Evolutionary conservation across 305 asterid species (phyloP), one percentile per base, ranked within the genome.

Genomic region (Petunia hybrid): DNA sequence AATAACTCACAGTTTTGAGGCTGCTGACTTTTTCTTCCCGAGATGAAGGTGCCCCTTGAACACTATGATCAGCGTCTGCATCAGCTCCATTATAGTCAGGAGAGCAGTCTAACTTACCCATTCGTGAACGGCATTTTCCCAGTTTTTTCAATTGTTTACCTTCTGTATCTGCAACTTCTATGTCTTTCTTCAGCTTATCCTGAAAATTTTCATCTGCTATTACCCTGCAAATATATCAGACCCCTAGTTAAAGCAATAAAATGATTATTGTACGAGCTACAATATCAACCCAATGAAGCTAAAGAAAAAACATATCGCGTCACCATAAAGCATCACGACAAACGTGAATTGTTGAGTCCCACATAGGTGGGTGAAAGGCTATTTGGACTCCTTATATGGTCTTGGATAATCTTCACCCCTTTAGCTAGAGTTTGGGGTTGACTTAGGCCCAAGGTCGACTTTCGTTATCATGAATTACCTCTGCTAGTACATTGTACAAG

Each of bases 21-120:
- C 98, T 96, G 97, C 98, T 93, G 85, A 91, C 97, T 96, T 96
- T 96, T 88, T 96, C 99, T 85, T 94, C 99, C n/a, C 99, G 97
- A 62, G 92, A 92, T 75, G 93, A 78, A 61, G 92, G 81, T 43
- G 85, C 82, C 70, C 97, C 97, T 82, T 89, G 98, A 80, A 89
- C 92, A 89, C 86, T 93, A 89, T 91, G 98, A 80, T 96, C 99
- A 73, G 83, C 89, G 56, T 96, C 98, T 84, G 86, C 86, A 81
- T 94, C 98, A 81, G 88, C 91, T 81, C 91, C 98, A 86, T 66
- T 82, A 13, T 90, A 91, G 76, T 96, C 99, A 79, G 90, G 88
- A 82, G 93, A 90, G 68, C 70, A 89, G 84, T 96, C 99, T 42
- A 85, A 78, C 88, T 94, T 94, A 56, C 83, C 84, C 82, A 65